Base-by-base conservation (phyloP, 345 rosid genomes). In the Salix purpurea region DNA sequence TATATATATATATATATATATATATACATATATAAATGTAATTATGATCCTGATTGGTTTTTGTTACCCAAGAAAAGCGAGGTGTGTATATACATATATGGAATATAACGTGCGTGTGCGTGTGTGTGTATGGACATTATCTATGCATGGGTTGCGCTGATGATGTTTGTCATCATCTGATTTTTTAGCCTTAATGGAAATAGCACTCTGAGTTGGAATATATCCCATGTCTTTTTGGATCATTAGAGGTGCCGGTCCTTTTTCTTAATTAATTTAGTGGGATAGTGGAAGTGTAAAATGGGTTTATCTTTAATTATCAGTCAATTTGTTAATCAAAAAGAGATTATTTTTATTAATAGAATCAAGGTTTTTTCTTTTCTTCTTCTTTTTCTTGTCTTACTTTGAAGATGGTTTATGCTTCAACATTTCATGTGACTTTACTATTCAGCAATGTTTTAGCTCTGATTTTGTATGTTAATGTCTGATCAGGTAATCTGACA, bases 191-290 rank as follows among this genome's bases (percentile, higher is more conserved):
- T 50, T 72, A 66, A 70, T 32, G 65, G 79, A 77, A 65, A 73
- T n/a, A 67, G n/a, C 70, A 80, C 19, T n/a, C 70, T 74, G 34
- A 65, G 73, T 60, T 83, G 16, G 79, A 13, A 56, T 67, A 67
- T 67, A 78, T 80, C 74, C 85, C 76, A 19, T 69, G 71, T 64
- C 74, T 34, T 67, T 78, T 77, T 81, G 73, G 52, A 71, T 78
- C 65, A 73, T 80, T 66, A 79, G 72, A 70, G 67, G 78, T 71
- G 66, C 67, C 7, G 15, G 37, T 79, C 68, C 44, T 24, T 6
- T 10, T 37, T 34, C 37, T 32, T 65, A 37, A 70, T 61, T n/a
- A 23, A 50, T 71, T 73, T 42, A 54, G 24, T 26, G 23, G 50
- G 28, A 36, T 21, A 13, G 37, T 52, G 77, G 65, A 18, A 36